Conservation (phyloP, 1,284 basidiomycete species). For the Mycosarcoma maydis region DNA sequence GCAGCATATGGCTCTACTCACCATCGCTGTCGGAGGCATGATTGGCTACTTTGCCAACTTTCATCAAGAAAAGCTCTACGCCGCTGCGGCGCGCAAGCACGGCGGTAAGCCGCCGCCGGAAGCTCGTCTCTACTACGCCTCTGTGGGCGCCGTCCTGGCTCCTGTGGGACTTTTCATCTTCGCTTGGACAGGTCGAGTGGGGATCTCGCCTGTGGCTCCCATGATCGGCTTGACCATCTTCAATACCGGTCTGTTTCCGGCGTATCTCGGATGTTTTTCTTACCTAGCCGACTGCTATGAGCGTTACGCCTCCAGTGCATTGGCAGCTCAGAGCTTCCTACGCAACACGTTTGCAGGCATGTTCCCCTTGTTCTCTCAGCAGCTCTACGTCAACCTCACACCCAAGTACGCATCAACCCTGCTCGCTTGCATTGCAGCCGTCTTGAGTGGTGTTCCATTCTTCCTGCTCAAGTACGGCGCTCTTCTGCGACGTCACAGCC, state of each 20-base stretch:
- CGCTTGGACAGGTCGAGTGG: slow-evolving; percentile 45
- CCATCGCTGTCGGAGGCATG: slow-evolving; percentile 50
- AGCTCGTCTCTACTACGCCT: slow-evolving; percentile 68
- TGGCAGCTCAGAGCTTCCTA: slow-evolving; percentile 56
- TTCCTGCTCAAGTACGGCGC: slow-evolving; percentile 57
- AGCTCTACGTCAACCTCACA: slow-evolving; percentile 53
- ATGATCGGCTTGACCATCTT: slow-evolving; percentile 50
- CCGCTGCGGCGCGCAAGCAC: slow-evolving; percentile 38
- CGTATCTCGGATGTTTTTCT: slow-evolving; percentile 43
- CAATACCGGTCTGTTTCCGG: slow-evolving; percentile 34
- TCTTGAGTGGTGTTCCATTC: slow-evolving; percentile 60
- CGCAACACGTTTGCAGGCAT: slow-evolving; percentile 49
- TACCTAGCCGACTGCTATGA: slow-evolving; percentile 58
- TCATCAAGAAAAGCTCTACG: slow-evolving; percentile 59
- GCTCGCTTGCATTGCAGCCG: slow-evolving; percentile 50
- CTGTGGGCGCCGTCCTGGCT: slow-evolving; percentile 45
- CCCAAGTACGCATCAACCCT: slow-evolving; percentile 61
- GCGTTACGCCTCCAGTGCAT: slow-evolving; percentile 61
- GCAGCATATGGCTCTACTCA: slow-evolving; percentile 46
- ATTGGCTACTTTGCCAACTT: slow-evolving; percentile 77
- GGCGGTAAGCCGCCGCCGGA: slow-evolving; percentile 69
- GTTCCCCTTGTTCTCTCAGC: slow-evolving; percentile 48
- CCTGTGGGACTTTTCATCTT: slow-evolving; percentile 55
- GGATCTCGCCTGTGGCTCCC: slow-evolving; percentile 40
- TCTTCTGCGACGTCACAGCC: slow-evolving; percentile 41